Percentiles rank a stretch among this genome's conserved stretches.
phyloP scores from a whole-genome alignment of 257 asterid species.

The Anisodus acutangulus region DNA sequence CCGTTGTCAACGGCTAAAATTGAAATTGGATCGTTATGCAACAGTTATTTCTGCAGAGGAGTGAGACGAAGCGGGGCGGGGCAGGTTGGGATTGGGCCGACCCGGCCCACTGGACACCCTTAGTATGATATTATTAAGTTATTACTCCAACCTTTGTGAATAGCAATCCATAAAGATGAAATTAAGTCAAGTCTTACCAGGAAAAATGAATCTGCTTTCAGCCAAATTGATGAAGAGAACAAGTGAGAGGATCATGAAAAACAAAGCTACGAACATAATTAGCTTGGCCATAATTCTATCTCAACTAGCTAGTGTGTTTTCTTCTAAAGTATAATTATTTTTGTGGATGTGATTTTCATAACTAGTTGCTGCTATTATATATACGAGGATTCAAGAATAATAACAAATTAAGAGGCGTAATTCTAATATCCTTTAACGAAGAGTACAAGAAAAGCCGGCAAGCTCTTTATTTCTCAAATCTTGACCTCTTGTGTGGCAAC shows the following conservation, averaged over 20 bases:
- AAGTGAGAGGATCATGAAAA: constrained; percentile 10
- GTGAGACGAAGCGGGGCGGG: too few species aligned
- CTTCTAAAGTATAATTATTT: background rate
- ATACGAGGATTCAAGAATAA: background rate
- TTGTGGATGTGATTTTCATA: background rate
- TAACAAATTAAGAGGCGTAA: background rate
- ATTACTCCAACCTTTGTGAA: background rate
- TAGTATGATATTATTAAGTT: too few species aligned
- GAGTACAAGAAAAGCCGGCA: background rate
- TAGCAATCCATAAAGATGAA: background rate
- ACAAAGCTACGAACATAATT: background rate
- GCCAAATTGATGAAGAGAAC: background rate
- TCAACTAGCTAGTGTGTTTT: background rate
- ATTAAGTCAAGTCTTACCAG: background rate
- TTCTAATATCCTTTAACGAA: background rate
- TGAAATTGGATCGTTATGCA: too few species aligned
- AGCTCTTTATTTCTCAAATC: too few species aligned
- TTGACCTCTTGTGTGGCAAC: too few species aligned
- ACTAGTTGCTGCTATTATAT: background rate
- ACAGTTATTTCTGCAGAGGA: too few species aligned
- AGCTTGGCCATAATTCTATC: background rate
- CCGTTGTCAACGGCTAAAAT: too few species aligned
- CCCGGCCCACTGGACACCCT: too few species aligned
- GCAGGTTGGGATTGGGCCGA: too few species aligned
- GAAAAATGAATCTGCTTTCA: constrained; percentile 1